Evolutionary conservation across 257 asterid genomes (phyloP).

Genomic region (Capsicum chinense): DNA sequence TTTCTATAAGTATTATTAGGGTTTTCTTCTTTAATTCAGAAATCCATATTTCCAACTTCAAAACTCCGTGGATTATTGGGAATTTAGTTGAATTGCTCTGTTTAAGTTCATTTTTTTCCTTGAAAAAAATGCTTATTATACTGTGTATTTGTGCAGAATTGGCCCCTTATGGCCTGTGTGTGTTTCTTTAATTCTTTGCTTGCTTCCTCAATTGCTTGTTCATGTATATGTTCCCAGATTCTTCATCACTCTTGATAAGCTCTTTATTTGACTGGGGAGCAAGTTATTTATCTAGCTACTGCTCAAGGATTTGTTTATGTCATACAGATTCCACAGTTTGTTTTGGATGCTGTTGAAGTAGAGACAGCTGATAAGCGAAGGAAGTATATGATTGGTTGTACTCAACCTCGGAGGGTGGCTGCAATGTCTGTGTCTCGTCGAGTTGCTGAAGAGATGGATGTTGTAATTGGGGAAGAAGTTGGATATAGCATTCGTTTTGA

Average conservation of each 20-base stretch:
- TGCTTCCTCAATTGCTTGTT: not conserved
- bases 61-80: not conserved
- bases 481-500: conserved; percentile 97
- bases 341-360: conserved; percentile 71
- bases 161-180: not conserved
- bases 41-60: not conserved
- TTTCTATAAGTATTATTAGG: not conserved
- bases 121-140: not conserved
- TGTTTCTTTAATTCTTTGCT: not conserved
- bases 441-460: conserved; percentile 99
- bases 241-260: not conserved
- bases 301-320: not conserved
- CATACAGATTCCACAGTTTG: conserved; percentile 93
- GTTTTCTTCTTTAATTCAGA: not conserved
- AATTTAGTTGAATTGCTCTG: conserved; percentile 1
- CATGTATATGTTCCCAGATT: not conserved
- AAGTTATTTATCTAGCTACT: not conserved
- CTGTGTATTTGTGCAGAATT: not conserved
- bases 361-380: conserved; percentile 73
- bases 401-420: conserved; percentile 98
- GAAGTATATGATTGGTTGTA: conserved; percentile 94
- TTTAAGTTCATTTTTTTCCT: not conserved
- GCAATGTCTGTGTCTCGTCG: conserved; percentile 98
- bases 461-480: conserved; percentile 93
- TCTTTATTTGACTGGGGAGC: not conserved